Evolutionary conservation across 768 basidiomycete genomes (phyloP).

Genomic region (Tulasnella sp.): DNA sequence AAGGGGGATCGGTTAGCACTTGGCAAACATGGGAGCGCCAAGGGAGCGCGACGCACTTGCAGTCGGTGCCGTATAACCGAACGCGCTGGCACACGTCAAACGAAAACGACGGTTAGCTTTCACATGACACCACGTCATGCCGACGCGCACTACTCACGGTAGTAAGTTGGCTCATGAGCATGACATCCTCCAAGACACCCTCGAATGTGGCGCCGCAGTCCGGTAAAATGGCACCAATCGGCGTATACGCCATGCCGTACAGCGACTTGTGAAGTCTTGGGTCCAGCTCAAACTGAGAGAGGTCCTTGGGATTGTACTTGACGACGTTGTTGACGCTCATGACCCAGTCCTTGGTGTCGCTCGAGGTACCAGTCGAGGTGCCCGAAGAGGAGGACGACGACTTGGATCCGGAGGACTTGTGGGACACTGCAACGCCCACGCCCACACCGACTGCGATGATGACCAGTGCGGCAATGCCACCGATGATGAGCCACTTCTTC

Average conservation of each 20-base stretch:
- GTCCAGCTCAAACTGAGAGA: conserved; percentile 76
- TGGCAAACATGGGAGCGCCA: conserved; percentile 38
- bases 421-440: conserved; percentile 67
- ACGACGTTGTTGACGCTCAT: conserved; percentile 43
- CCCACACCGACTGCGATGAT: conserved; percentile 63
- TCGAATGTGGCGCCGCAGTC: conserved; percentile 61
- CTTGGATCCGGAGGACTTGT: conserved; percentile 45
- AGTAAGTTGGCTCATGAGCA: conserved; percentile 84
- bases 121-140: background rate
- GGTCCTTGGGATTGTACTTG: conserved; percentile 61
- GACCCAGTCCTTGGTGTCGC: conserved; percentile 41
- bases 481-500: conserved; percentile 19
- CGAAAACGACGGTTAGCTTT: conserved; percentile 18
- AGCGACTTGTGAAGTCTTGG: conserved; percentile 69
- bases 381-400: conserved; percentile 35
- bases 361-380: conserved; percentile 47
- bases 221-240: conserved; percentile 70
- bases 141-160: conserved; percentile 44
- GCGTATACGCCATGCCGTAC: conserved; percentile 89
- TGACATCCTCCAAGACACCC: conserved; percentile 40
- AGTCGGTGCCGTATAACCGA: conserved; percentile 86
- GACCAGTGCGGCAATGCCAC: conserved; percentile 46
- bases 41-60: conserved; percentile 73
- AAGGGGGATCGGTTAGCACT: background rate
- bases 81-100: conserved; percentile 51